A percentile compares a stretch with the other conserved stretches of the same genome.
phyloP scores from a whole-genome alignment of 352 stramenopile genomes.

The Globisporangium apiculatum region DNA sequence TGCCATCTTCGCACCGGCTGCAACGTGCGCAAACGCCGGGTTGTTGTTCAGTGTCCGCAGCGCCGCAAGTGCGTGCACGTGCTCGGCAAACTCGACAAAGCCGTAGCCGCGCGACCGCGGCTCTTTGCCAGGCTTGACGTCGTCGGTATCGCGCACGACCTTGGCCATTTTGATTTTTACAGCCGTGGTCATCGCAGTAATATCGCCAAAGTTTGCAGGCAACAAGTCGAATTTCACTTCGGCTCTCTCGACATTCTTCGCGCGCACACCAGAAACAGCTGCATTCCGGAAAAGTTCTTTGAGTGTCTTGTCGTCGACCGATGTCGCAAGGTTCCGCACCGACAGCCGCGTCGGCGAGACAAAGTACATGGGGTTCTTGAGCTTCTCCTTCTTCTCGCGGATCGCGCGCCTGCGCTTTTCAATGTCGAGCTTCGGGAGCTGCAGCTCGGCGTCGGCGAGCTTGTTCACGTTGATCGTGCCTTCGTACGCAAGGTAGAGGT shows the following conservation, averaged over 20 bases:
- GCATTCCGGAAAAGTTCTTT: conserved; percentile 87
- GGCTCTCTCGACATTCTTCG: conserved; percentile 65
- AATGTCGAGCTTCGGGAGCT: conserved; percentile 89
- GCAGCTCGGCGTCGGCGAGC: conserved; percentile 78
- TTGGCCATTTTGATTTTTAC: conserved; percentile 83
- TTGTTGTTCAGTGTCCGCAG: conserved; percentile 98
- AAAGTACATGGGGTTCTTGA: conserved; percentile 96
- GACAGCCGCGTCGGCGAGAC: conserved; percentile 93
- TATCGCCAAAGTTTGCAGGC: background rate
- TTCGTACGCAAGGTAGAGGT: conserved; percentile 95
- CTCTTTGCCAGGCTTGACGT: conserved; percentile 52
- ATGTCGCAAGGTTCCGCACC: conserved; percentile 88
- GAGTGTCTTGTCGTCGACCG: conserved; percentile 87
- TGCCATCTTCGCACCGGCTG: conserved; percentile 30
- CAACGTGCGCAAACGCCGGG: conserved; percentile 75
- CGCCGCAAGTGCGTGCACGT: conserved; percentile 94
- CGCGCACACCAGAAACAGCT: conserved; percentile 60
- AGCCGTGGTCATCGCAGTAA: conserved; percentile 19
- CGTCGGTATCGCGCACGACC: conserved; percentile 71
- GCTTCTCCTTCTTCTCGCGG: conserved; percentile 95
- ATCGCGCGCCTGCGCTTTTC: conserved; percentile 90
- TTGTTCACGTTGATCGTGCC: conserved; percentile 91
- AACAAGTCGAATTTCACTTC: conserved; percentile 75
- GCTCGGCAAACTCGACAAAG: conserved; percentile 97
- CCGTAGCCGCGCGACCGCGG: conserved; percentile 68